Evolutionary conservation across 1,284 basidiomycete genomes (phyloP).

Genomic region (Puccinia hordei): DNA sequence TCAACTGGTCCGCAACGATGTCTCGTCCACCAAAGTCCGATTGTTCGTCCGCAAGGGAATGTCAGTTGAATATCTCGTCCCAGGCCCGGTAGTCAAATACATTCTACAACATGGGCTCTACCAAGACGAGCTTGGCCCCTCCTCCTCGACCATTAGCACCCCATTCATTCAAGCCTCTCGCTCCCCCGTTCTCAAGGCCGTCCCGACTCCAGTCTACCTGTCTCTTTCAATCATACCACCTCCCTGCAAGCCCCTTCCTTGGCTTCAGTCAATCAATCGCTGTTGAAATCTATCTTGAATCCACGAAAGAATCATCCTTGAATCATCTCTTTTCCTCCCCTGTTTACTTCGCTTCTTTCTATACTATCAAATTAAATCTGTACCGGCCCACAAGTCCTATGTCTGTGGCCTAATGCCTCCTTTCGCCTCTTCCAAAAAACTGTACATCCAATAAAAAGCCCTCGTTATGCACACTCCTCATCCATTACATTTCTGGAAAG

Average conservation of each 20-base stretch:
- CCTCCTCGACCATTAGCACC: slow-evolving; percentile 12
- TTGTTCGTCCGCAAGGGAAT: slow-evolving; percentile 35
- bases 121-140: slow-evolving; percentile 41
- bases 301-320: not conserved
- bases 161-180: slow-evolving; percentile 40
- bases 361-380: not conserved
- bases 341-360: not conserved
- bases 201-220: slow-evolving; percentile 12
- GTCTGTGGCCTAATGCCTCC: not conserved
- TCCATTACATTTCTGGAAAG: not conserved
- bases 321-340: not conserved
- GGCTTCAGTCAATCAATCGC: slow-evolving; percentile 15
- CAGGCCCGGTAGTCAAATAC: slow-evolving; percentile 39
- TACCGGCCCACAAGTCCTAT: not conserved
- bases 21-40: slow-evolving; percentile 45
- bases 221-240: not conserved
- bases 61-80: slow-evolving; percentile 36
- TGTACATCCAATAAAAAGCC: not conserved
- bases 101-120: slow-evolving; percentile 40
- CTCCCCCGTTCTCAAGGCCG: slow-evolving; percentile 31
- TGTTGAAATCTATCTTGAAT: slow-evolving; percentile 35
- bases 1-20: slow-evolving; percentile 41
- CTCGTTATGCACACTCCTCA: not conserved
- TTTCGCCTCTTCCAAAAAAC: not conserved
- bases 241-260: slow-evolving; percentile 20